Evolutionary conservation across 164 flowering plant genomes (phyloP).

Genomic region (grape (Vitis vinifera)): ASM3070453v1 NC_081807.1:978001-978500

Average conservation of each 20-base stretch:
- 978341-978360: slow-evolving; percentile 79
- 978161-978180: slow-evolving; percentile 29
- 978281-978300: slow-evolving; percentile 83
- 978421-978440: too few species aligned
- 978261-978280: slow-evolving; percentile 89
- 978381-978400: too few species aligned
- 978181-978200: slow-evolving; percentile 28
- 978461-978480: too few species aligned
- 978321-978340: slow-evolving; percentile 77
- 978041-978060: not conserved
- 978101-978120: not conserved
- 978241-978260: slow-evolving; percentile 47
- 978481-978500: too few species aligned
- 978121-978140: slow-evolving; percentile 45
- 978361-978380: too few species aligned
- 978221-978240: slow-evolving; percentile 53
- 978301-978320: slow-evolving; percentile 82
- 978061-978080: too few species aligned
- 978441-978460: too few species aligned
- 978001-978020: too few species aligned
- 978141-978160: slow-evolving; percentile 79
- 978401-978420: too few species aligned
- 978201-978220: slow-evolving; percentile 62
- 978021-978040: too few species aligned
- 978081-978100: not conserved